Evolutionary conservation across 1,284 basidiomycete genomes (phyloP), one percentile per base, ranked within the genome.

Genomic region (Apiotrichum gracile): DNA sequence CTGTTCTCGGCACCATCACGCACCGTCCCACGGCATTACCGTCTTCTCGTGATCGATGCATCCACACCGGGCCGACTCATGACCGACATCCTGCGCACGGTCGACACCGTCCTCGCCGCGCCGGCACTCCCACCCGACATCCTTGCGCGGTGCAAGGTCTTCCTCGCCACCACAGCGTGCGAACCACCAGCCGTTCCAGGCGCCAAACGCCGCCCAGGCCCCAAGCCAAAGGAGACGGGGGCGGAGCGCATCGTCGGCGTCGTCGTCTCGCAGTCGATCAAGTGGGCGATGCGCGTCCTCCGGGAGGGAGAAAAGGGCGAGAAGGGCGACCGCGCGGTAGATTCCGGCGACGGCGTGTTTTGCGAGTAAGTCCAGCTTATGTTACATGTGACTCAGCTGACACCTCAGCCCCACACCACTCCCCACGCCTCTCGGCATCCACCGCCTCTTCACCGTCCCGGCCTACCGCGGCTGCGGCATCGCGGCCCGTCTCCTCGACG

Each of bases 361-460:
- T 78, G 78, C 74, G 74, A 74, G 76, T 78, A 42, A 66, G 76
- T 72, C 2, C 27, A 7, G 7, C n/a, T 34, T 12, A 12, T 7
- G 7, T 16, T 12, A 8, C 19, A 22, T 6, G 17, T 12, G 27
- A 19, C 49, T 35, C 22, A 54, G 26, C 45, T 33, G 16, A 26
- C 22, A 47, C 14, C 17, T 7, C 52, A 77, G 76, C 14, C 74
- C 76, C 0, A 58, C 47, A 27, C 65, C 67, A 0, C 60, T 74
- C 0, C 66, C 74, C 0, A 75, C 76, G 0, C 63, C 73, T 0
- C 61, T 78, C 7, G 78, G 78, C 26, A 74, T 79, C 12, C 77
- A 78, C 54, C 67, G 78, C 31, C 66, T 79, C 21, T 79, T 76
- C 67, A 75, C 74, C 12, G 67, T 75, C 5, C 72, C 76, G 0